Evolutionary conservation across 2,329 filamentous ascomycete species (phyloP), one percentile per base, ranked within the genome.

Genomic region (Arthrobotrys entomopaga): DNA sequence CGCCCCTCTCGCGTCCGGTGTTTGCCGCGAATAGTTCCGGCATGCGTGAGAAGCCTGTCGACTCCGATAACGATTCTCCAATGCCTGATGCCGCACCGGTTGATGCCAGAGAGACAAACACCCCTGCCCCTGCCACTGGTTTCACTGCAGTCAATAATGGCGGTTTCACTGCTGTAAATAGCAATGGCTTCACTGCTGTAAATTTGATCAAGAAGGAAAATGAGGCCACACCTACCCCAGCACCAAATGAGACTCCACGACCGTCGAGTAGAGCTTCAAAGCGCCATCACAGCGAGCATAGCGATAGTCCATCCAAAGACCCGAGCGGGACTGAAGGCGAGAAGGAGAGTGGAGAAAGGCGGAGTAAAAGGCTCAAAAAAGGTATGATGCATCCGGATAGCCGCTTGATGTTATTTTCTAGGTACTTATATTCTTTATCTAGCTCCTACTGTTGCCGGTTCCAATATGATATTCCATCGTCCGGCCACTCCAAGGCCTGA

Each of bases 331-430:
- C 85, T 49, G 85, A 83, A 38, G 87, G 87, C 8, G 89, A 92
- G 61, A 82, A 81, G 0, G 90, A 92, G 57, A 84, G 84, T 77
- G 87, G 87, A 75, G 92, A 90, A 77, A 88, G 95, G 76, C 89
- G 94, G 69, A 97, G 93, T 82, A 99, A 99, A 83, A 89, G 95
- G 49, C 85, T 97, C 11, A 96, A 95, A 82, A 97, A 96, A 85
- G 89, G 89, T 90, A 85, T 58, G n/a, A 43, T 16, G 1, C 54
- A 1, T 15, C 24, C 11, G 2, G 2, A 19, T 29, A 24, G 24
- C 24, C 7, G 24, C 24, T 26, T 26, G 24, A 26, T 26, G 24
- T 3, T 26, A 26, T 3, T 26, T 26, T 3, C 24, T 26, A 26
- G 24, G 24, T 7, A 26, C 24, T 26, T 3, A 26, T 26, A 3